Percentiles rank a stretch among this genome's conserved stretches.
Evolutionary conservation across 176 grass and related monocot genomes (phyloP).

Genomic region (Juncus effusus): DNA sequence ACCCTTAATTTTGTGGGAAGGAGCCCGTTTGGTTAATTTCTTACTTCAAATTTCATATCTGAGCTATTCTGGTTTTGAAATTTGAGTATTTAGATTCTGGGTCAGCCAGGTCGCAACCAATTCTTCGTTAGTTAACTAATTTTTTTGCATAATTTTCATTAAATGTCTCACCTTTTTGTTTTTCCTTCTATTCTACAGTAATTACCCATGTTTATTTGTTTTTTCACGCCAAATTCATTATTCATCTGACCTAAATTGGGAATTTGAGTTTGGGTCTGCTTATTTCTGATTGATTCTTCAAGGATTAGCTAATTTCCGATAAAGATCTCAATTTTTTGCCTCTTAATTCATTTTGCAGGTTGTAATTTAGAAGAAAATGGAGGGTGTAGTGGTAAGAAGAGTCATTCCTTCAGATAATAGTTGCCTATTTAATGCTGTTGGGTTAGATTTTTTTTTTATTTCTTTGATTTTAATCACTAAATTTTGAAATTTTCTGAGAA

Average conservation of each 20-base stretch:
- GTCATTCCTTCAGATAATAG: constrained; percentile 96
- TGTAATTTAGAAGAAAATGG: constrained; percentile 45
- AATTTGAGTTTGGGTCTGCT: constrained; percentile 4
- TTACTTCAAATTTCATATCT: too few relatives aligned
- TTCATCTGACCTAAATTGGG: neutral
- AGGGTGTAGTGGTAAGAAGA: constrained; percentile 71
- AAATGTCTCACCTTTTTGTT: too few relatives aligned
- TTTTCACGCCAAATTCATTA: constrained; percentile 4
- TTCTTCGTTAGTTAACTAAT: too few relatives aligned
- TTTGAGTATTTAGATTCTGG: too few relatives aligned
- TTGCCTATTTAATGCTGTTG: constrained; percentile 94
- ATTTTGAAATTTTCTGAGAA: constrained; percentile 1
- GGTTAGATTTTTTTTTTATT: constrained; percentile 30
- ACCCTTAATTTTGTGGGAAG: too few relatives aligned
- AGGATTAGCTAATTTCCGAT: neutral
- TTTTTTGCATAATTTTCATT: too few relatives aligned
- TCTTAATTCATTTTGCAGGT: constrained; percentile 16
- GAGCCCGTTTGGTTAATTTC: too few relatives aligned
- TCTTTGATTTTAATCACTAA: neutral
- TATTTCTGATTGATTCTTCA: neutral
- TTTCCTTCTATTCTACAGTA: too few relatives aligned
- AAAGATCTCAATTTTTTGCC: neutral
- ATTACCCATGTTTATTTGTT: neutral
- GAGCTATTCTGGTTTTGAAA: too few relatives aligned
- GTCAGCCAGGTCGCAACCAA: too few relatives aligned